Conservation (phyloP, 164 flowering plant species). For the Sedum album region DNA sequence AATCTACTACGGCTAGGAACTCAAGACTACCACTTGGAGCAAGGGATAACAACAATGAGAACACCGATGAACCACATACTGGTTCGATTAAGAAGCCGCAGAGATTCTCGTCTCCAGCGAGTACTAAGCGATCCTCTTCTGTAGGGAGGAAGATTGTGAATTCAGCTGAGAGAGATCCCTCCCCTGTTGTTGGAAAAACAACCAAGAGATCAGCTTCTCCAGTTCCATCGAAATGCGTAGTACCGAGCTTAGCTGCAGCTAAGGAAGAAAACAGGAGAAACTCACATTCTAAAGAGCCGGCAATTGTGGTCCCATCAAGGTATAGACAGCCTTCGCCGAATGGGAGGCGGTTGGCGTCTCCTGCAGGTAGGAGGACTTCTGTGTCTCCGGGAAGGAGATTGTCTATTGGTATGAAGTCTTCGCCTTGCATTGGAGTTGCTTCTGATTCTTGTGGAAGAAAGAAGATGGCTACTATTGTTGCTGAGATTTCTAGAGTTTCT, state of each 20-base stretch:
- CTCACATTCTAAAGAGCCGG: conserved; percentile 47
- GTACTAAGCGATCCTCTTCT: conserved; percentile 40
- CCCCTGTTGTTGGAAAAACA: conserved; percentile 39
- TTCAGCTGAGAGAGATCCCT: conserved; percentile 50
- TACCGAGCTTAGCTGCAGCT: conserved; percentile 71
- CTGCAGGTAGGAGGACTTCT: conserved; percentile 50
- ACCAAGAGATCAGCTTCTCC: conserved; percentile 72
- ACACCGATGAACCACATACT: conserved; percentile 7
- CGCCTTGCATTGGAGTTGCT: conserved; percentile 31
- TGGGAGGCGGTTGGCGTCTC: conserved; percentile 59
- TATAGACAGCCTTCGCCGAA: conserved; percentile 87
- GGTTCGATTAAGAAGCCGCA: not conserved
- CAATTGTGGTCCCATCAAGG: conserved; percentile 86
- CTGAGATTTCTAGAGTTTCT: conserved; percentile 66
- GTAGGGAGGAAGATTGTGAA: conserved; percentile 40
- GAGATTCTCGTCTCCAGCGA: conserved; percentile 51
- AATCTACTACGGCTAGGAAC: conserved; percentile 11
- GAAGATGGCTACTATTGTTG: conserved; percentile 57
- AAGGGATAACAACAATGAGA: conserved; percentile 17
- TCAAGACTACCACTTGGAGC: conserved; percentile 41
- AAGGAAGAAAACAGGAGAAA: conserved; percentile 54
- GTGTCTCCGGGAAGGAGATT: conserved; percentile 75
- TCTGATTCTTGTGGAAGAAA: conserved; percentile 53
- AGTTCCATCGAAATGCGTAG: conserved; percentile 78
- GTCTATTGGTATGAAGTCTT: conserved; percentile 59